phyloP scores from a whole-genome alignment of 345 rosid genomes.

The Syzygium grande region DNA sequence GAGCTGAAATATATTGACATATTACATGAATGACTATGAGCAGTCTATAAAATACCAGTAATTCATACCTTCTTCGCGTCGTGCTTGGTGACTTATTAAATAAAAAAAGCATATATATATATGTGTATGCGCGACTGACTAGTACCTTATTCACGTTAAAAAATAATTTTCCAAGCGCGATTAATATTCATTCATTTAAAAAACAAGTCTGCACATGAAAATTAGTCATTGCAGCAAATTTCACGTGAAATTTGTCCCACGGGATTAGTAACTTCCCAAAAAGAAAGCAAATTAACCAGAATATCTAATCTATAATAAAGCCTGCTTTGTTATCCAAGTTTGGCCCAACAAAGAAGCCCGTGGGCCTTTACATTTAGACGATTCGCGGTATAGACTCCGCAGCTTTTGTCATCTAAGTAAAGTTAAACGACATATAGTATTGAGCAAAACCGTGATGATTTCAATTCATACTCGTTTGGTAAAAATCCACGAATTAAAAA shows the following conservation, averaged over 20 bases:
- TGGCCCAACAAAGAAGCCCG: neutral
- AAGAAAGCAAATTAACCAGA: neutral
- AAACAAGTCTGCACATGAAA: neutral
- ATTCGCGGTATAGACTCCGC: no score
- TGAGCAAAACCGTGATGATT: fast-evolving
- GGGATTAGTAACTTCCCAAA: neutral
- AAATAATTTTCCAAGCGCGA: neutral
- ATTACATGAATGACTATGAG: neutral
- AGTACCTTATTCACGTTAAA: neutral
- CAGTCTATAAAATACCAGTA: neutral
- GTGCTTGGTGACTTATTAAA: neutral
- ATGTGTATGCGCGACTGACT: fast-evolving
- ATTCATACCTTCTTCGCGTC: neutral
- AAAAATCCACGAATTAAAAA: neutral
- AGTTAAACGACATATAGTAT: fast-evolving
- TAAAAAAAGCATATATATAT: neutral
- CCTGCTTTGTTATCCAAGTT: neutral
- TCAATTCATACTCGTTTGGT: fast-evolving
- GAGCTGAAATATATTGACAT: neutral
- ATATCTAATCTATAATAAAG: neutral
- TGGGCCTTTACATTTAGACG: neutral
- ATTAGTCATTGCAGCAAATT: neutral
- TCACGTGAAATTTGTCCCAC: neutral
- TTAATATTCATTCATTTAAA: neutral
- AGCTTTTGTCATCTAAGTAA: no score